Base-by-base conservation (phyloP, 805 yeast genomes). In the Tetrapisispora phaffii region DNA sequence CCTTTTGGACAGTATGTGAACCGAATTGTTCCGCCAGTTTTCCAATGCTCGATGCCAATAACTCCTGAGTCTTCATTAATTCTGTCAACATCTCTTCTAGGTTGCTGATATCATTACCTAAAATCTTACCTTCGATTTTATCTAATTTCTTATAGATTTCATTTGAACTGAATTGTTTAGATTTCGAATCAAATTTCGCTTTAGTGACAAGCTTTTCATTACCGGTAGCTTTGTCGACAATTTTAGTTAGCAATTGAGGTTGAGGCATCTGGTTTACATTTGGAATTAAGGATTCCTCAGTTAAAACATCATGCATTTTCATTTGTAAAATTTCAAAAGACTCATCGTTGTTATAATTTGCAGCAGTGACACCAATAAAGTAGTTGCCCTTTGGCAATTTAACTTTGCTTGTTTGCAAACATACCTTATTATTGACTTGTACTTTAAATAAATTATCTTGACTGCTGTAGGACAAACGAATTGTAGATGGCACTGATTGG, bases 371-470 rank as follows among this genome's bases (percentile, higher is more conserved):
- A 47, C 87, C 87, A 41, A 82, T 46, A 42, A 63, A 69, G 47
- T 74, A 69, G 24, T 65, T 53, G 1, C 57, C 50, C 10, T 20
- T 31, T 23, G 76, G 75, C 23, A 83, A 58, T 26, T 62, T 57
- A 33, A 83, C 66, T 44, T 75, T 62, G 46, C 76, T 73, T 0
- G 88, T 79, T 59, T 79, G 79, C 61, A 83, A 76, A 57, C 88
- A 79, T 45, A 84, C 68, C 52, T 74, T 77, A 59, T 84, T 84
- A 61, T 84, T 85, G 42, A 82, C 67, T 49, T 84, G 86, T 15
- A 83, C 71, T 51, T 81, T 80, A 49, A 80, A 69, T 46, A 74
- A 62, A 13, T 68, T 60, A 33, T 64, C 57, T 7, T 54, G 52
- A 9, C 63, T 60, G 19, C 77, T 73, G 54, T 81, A 82, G 7